Percentiles rank a stretch among this genome's conserved stretches.
phyloP scores from a whole-genome alignment of 768 basidiomycete species.

The Termitomyces sp. region DNA sequence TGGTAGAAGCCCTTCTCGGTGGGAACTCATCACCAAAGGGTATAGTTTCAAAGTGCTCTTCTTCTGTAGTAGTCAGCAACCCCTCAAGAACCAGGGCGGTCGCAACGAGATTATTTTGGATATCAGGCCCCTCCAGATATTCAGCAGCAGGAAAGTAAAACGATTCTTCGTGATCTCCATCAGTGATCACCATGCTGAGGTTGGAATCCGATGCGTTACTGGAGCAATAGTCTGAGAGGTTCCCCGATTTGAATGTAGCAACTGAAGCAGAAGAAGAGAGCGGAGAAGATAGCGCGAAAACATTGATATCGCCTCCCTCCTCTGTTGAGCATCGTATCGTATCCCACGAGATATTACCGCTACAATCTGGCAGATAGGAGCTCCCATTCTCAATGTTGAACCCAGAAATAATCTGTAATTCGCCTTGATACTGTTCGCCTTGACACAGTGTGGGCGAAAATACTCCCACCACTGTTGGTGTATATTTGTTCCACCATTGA shows the following conservation, averaged over 20 bases:
- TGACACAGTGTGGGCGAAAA: background rate
- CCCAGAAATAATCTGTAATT: background rate
- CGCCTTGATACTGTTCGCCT: background rate
- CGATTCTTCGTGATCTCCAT: background rate
- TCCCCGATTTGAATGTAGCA: background rate
- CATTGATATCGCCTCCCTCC: background rate
- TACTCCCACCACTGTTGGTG: background rate
- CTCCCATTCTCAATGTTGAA: slow-evolving; percentile 1
- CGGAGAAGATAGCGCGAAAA: background rate
- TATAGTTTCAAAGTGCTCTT: background rate
- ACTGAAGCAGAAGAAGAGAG: background rate
- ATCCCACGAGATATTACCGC: slow-evolving; percentile 6
- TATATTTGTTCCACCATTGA: slow-evolving; percentile 4
- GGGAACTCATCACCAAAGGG: background rate
- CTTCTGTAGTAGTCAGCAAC: background rate
- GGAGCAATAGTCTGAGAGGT: background rate
- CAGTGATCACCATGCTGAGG: background rate
- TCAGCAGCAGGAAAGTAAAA: background rate
- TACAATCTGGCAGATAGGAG: slow-evolving; percentile 6
- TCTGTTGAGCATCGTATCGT: slow-evolving; percentile 1
- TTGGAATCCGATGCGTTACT: background rate
- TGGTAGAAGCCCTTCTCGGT: slow-evolving; percentile 2
- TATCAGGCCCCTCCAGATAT: background rate
- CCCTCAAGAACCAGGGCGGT: background rate
- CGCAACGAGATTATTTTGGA: background rate